A percentile compares a stretch with the other conserved stretches of the same genome.
phyloP scores from a whole-genome alignment of 148 eudicot species.

The Camellia sinensis region DNA sequence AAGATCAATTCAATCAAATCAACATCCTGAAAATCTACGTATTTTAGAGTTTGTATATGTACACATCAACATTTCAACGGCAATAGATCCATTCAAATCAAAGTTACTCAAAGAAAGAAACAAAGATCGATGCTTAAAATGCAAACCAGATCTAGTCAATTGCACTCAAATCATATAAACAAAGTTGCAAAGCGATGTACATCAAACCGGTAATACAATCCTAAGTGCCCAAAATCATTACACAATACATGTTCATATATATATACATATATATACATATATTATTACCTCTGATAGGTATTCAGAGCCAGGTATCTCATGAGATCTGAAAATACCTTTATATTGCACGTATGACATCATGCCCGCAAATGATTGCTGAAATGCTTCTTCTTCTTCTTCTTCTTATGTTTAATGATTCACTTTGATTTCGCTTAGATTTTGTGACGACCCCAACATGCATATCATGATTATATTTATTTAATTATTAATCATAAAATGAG shows the following conservation, averaged over 20 bases:
- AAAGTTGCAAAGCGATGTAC: neutral
- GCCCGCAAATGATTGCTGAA: too few relatives aligned
- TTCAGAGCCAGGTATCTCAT: too few relatives aligned
- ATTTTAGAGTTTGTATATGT: neutral
- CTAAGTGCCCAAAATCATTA: neutral
- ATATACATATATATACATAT: too few relatives aligned
- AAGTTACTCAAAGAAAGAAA: neutral
- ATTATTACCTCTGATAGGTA: constrained; percentile 28
- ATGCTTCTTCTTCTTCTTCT: too few relatives aligned
- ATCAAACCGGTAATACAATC: neutral
- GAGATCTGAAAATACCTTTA: too few relatives aligned
- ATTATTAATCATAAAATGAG: too few relatives aligned
- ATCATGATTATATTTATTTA: too few relatives aligned
- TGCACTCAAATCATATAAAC: neutral
- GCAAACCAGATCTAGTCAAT: neutral
- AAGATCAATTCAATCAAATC: too few relatives aligned
- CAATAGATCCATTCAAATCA: neutral
- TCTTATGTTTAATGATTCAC: too few relatives aligned
- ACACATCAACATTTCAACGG: neutral
- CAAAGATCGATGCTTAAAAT: neutral
- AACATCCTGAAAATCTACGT: neutral
- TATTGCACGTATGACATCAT: too few relatives aligned
- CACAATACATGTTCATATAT: neutral
- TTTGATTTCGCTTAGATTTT: too few relatives aligned
- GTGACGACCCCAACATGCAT: too few relatives aligned